These are phyloP conservation scores for Xerocomus nothofagi DNA, from an alignment of 1,284 basidiomycete genomes.

Conservation along the genomic window DNA sequence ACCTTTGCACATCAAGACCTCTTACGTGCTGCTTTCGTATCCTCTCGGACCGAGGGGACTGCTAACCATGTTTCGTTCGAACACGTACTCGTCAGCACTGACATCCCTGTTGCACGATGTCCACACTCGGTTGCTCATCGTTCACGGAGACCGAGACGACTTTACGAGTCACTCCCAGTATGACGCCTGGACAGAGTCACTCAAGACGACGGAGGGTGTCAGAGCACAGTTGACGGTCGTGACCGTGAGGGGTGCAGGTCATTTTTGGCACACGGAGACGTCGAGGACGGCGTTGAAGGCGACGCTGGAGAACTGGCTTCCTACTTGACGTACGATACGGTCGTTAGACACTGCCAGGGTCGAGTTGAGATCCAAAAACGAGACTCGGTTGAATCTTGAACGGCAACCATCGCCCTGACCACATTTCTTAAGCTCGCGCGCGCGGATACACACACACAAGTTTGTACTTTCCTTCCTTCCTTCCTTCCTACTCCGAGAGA, in stretches of 20 bases:
- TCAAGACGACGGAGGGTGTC: constrained; percentile 34
- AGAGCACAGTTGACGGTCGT: constrained; percentile 27
- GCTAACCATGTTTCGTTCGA: constrained; percentile 66
- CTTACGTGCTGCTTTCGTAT: constrained; percentile 74
- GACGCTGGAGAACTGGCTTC: constrained; percentile 25
- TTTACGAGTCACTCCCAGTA: constrained; percentile 64
- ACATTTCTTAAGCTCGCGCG: constrained; percentile 14
- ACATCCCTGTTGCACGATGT: constrained; percentile 46
- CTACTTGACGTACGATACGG: background rate
- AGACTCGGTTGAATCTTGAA: constrained; percentile 16
- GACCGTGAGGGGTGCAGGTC: constrained; percentile 43
- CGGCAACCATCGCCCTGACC: constrained; percentile 28
- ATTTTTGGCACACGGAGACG: constrained; percentile 44
- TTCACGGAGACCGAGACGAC: constrained; percentile 71
- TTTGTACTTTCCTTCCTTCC: constrained; percentile 16
- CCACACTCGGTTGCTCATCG: constrained; percentile 53
- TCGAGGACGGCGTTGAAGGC: constrained; percentile 22
- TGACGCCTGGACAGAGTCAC: constrained; percentile 49
- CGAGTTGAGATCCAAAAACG: constrained; percentile 18
- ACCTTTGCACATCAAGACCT: constrained; percentile 47
- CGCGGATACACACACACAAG: constrained; percentile 11
- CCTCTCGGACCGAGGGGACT: constrained; percentile 68
- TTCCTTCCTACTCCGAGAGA: constrained; percentile 13
- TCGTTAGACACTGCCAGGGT: constrained; percentile 12
- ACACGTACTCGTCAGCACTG: constrained; percentile 51